Base-by-base conservation (phyloP, 768 basidiomycete species). In the Lactifluus piperatus region DNA sequence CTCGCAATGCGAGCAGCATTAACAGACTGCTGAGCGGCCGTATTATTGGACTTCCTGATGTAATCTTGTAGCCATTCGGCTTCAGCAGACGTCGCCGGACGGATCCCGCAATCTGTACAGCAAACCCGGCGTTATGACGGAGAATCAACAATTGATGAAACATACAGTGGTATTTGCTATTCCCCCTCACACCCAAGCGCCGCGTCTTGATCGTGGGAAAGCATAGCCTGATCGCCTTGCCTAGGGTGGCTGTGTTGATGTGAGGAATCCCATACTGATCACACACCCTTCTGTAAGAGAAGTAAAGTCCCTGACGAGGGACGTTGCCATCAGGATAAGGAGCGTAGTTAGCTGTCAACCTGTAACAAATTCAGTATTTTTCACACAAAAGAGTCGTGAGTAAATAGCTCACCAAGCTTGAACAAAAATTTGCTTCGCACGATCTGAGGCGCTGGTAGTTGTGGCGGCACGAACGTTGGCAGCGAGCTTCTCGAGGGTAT, bases 131-230 rank as follows among this genome's bases (percentile, higher is more conserved):
- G 27, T 60, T 29, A 56, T 27, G 48, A 37, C 5, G 24, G 50
- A 46, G 64, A 30, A 66, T 65, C 66, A 69, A 62, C 64, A 67
- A 62, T 51, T 66, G 71, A 72, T 65, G 60, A 68, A 69, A 77
- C 86, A 64, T 64, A 92, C 91, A 95, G 73, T 94, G 92, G 74
- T 95, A 95, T 79, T 94, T 94, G 76, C 89, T 91, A 77, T 95
- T 94, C 51, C 93, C 93, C 73, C 94, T 77, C 59, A 91, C 91
- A 60, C 94, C 94, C 60, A 97, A 74, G 58, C 94, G 86, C 65
- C 94, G 80, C 51, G 94, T 95, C 81, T 93, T 94, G 79, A 97
- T 94, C 62, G 88, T 90, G 50, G 91, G 91, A 75, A 93, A 97
- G 71, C 91, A 94, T 55, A 90, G 81, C 62, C 92, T 81, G 68